Evolutionary conservation across 306 rosid genomes (phyloP).

Genomic region (Dalbergia oliveri): DNA sequence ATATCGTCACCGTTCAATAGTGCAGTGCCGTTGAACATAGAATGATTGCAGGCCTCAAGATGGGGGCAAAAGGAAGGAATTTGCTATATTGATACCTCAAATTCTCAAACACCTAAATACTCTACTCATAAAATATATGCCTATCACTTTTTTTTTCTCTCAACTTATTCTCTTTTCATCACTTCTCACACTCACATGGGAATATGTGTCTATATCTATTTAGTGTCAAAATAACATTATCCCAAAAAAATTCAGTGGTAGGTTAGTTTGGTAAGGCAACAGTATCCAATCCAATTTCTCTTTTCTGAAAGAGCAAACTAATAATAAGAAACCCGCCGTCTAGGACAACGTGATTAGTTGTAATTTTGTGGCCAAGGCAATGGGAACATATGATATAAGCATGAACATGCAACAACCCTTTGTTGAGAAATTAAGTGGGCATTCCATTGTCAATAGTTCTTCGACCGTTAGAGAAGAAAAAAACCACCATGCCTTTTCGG

Average conservation of each 20-base stretch:
- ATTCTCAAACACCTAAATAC: no score
- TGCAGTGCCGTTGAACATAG: neutral
- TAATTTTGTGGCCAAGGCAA: conserved; percentile 35
- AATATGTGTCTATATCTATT: no score
- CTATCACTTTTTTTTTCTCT: no score
- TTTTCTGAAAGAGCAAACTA: conserved; percentile 20
- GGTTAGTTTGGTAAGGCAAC: conserved; percentile 33
- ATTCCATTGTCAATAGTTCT: conserved; percentile 25
- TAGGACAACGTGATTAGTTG: conserved; percentile 35
- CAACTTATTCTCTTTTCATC: no score
- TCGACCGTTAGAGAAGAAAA: conserved; percentile 46
- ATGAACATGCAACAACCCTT: neutral
- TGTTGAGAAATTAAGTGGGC: neutral
- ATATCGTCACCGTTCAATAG: no score
- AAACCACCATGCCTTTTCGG: conserved; percentile 45
- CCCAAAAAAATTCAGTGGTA: no score
- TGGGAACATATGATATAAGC: neutral
- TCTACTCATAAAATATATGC: no score
- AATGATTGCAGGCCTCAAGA: conserved; percentile 16
- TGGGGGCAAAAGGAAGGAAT: neutral
- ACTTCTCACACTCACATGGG: no score
- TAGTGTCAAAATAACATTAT: no score
- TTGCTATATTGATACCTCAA: no score
- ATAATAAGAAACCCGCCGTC: neutral
- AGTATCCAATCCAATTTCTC: neutral